Base-by-base conservation (phyloP, 139 green algal genomes). In the Tetradesmus lagerheimii region DNA sequence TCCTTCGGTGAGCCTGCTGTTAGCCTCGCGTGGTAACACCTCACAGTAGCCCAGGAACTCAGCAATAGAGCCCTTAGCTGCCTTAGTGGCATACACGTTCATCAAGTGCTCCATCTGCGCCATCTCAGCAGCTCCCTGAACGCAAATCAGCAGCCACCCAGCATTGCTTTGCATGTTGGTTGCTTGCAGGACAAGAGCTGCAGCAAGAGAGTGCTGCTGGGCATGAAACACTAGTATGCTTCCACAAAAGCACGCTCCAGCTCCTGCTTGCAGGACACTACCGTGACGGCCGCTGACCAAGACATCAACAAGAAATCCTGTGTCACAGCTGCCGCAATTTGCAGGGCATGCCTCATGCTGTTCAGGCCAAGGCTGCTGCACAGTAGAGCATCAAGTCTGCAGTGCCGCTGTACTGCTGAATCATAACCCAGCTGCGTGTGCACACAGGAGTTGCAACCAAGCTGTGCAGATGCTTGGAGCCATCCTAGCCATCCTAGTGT, bases 21-120 rank as follows among this genome's bases (percentile, higher is more conserved):
- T 95, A 50, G 95, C 90, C 85, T 96, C 86, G 3, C 90, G 82
- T 3, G 84, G 50, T 3, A 87, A 62, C 64, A 98, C 96, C 27
- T 97, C 92, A 66, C 92, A 90, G 87, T 96, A 97, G 12, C 96
- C 96, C 9, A 97, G 76, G 80, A 98, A 98, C 38, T 96, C 90
- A 4, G 96, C 96, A 45, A 97, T 94, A 39, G 89, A 91, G 80
- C 92, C 91, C 15, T 84, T 89, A 0, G 95, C 95, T 25, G 93
- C 92, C 41, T 93, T 93, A 38, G 83, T 90, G 43, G 95, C 95
- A 83, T 98, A 96, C 75, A 97, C 94, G 43, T 98, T 98, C 53
- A 98, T 93, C 85, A 97, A 53, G 89, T 97, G 95, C 92, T 98
- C 97, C 94, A 97, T 97, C 87, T 97, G 80, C 29, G 83, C 92